phyloP scores from a whole-genome alignment of 2,329 filamentous ascomycete species.

The Spiromastix sp. region DNA sequence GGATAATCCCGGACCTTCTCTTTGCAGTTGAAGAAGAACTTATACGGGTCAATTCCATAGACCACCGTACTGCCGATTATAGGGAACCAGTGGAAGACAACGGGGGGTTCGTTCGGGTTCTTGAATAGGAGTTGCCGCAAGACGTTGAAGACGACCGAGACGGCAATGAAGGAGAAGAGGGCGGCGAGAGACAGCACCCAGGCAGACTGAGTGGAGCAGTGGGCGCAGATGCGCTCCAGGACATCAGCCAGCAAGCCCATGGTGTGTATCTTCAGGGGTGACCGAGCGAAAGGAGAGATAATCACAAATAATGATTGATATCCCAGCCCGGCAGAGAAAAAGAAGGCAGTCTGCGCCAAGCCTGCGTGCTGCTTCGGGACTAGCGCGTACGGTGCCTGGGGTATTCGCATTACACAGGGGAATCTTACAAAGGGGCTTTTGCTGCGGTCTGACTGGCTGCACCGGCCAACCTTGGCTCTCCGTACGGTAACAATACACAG shows the following conservation, averaged over 20 bases:
- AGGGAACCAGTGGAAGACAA: slow-evolving; percentile 56
- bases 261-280: no score
- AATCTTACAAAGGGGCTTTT: no score
- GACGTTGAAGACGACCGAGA: slow-evolving; percentile 66
- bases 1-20: slow-evolving; percentile 69
- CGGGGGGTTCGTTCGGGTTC: slow-evolving; percentile 66
- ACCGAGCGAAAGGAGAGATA: neutral
- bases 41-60: slow-evolving; percentile 78
- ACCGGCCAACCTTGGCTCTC: no score
- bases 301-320: no score
- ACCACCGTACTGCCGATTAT: slow-evolving; percentile 82
- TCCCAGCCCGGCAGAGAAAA: no score
- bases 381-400: no score
- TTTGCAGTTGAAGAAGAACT: slow-evolving; percentile 54
- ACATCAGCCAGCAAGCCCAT: slow-evolving; percentile 45
- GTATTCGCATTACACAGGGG: no score
- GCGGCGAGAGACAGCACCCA: slow-evolving; percentile 37
- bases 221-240: slow-evolving; percentile 34
- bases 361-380: no score
- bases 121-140: slow-evolving; percentile 67
- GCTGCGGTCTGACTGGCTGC: no score
- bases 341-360: no score
- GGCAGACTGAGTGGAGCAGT: slow-evolving; percentile 36
- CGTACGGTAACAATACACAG: no score
- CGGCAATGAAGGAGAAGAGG: slow-evolving; percentile 38